phyloP scores from a whole-genome alignment of 768 basidiomycete species.

The Galerina marginata region DNA sequence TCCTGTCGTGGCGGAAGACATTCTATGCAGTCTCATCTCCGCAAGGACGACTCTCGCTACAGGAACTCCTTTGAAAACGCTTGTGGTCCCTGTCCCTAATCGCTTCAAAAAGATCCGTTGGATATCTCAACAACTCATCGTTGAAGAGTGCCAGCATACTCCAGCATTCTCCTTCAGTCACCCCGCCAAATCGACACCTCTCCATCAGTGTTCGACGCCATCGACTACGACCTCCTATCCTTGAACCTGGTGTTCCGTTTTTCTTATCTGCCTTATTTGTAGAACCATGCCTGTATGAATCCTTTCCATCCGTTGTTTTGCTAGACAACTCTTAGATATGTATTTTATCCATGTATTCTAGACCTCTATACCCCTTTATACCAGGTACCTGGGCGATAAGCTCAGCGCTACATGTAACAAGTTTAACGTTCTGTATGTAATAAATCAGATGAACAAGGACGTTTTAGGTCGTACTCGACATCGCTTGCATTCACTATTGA shows the following conservation, averaged over 20 bases:
- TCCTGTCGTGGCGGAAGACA: conserved; percentile 23
- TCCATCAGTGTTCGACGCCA: conserved; percentile 11
- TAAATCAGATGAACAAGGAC: no score
- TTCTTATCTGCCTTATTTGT: neutral
- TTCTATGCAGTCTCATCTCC: conserved; percentile 24
- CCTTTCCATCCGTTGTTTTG: neutral
- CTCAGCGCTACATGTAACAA: no score
- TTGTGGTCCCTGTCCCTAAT: conserved; percentile 19
- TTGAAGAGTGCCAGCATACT: conserved; percentile 19
- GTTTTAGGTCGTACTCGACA: neutral
- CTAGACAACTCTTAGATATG: conserved; percentile 5
- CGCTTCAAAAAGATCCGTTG: conserved; percentile 22
- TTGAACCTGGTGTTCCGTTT: neutral
- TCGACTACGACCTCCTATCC: neutral
- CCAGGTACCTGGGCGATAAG: neutral
- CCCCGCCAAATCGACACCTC: conserved; percentile 7
- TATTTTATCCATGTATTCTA: conserved; percentile 11
- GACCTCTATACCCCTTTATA: neutral
- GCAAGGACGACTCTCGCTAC: conserved; percentile 19
- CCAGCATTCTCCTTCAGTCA: conserved; percentile 11
- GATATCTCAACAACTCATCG: conserved; percentile 22
- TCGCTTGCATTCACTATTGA: neutral
- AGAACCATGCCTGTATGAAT: neutral
- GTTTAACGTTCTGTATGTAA: no score
- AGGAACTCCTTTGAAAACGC: conserved; percentile 18